phyloP scores from a whole-genome alignment of 2,329 filamentous ascomycete genomes.

The Bimuria novae-zelandiae region DNA sequence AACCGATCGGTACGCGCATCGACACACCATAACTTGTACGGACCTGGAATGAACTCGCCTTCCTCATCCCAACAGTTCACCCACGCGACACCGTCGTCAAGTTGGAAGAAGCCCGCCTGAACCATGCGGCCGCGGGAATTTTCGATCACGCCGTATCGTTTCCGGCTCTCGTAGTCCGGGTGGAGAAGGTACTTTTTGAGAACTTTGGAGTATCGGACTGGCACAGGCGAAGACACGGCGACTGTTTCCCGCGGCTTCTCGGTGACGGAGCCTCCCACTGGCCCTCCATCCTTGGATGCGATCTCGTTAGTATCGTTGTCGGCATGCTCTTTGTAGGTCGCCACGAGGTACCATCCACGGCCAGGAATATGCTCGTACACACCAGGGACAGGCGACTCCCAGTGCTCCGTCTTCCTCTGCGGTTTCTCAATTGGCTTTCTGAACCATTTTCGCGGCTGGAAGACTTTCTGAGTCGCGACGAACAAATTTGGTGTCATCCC shows the following conservation, averaged over 20 bases:
- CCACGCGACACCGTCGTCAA: conserved; percentile 56
- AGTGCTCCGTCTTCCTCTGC: conserved; percentile 52
- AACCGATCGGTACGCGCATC: conserved; percentile 48
- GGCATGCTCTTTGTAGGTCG: conserved; percentile 39
- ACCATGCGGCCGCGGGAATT: conserved; percentile 46
- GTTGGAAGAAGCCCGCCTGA: conserved; percentile 53
- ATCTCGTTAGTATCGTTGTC: conserved; percentile 32
- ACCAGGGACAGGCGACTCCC: conserved; percentile 54
- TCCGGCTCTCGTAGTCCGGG: conserved; percentile 54
- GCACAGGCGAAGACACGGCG: conserved; percentile 39
- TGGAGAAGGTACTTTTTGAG: conserved; percentile 56
- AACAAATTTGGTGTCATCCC: conserved; percentile 58
- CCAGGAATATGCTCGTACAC: conserved; percentile 56
- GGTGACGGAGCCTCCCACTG: conserved; percentile 8
- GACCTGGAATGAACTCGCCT: conserved; percentile 56
- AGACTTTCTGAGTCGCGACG: conserved; percentile 54
- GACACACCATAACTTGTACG: conserved; percentile 56
- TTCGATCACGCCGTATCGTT: conserved; percentile 48
- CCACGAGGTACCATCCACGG: conserved; percentile 56
- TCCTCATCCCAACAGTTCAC: conserved; percentile 56
- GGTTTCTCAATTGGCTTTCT: conserved; percentile 47
- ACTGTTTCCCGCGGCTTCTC: conserved; percentile 19
- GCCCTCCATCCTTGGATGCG: conserved; percentile 27
- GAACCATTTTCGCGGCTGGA: conserved; percentile 57
- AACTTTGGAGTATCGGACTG: conserved; percentile 54